Base-by-base conservation (phyloP, 306 rosid species). In the Citrullus amarus region DNA sequence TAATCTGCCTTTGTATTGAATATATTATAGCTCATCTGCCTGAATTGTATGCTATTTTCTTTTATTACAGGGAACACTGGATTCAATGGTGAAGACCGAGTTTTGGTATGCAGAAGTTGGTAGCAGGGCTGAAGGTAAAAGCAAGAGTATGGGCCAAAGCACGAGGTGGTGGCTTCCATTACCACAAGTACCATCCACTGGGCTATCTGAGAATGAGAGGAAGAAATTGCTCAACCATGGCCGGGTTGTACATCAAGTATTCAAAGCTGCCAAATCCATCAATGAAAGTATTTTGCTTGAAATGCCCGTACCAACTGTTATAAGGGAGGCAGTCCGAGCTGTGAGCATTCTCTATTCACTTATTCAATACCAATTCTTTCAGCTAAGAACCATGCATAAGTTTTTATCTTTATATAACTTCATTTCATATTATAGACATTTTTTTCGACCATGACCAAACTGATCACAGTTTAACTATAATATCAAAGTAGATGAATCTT, bases 121-220 rank as follows among this genome's bases (percentile, higher is more conserved):
- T 83, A 92, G 95, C 89, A 82, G 85, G 34, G 91, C 82, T 17
- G 98, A 91, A 85, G 94, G 91, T 81, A 86, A 86, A 87, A 83
- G 34, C 84, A 77, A 67, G 13, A 46, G 84, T 79, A 76, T 62
- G 36, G 60, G 66, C 32, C 87, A 87, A 67, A 88, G 97, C 83
- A 87, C 85, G 81, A 86, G 87, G 80, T 91, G 98, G 98, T 92
- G 97, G 98, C 92, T 95, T 53, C 97, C 98, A 43, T 80, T 88
- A 48, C 97, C 97, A 15, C 91, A 85, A 67, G 90, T 95, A 22
- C 97, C 97, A 30, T 88, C 80, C 44, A 63, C 79, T 18, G 98
- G 98, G 56, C 97, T 92, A 68, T 92, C 98, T 62, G 92, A 86
- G 69, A 61, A 73, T 9, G 91, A 83, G 81, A 89, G 90, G 81